Evolutionary conservation across 192 early-diverging fungal genomes (phyloP).

Genomic region (Backusella circina): DNA sequence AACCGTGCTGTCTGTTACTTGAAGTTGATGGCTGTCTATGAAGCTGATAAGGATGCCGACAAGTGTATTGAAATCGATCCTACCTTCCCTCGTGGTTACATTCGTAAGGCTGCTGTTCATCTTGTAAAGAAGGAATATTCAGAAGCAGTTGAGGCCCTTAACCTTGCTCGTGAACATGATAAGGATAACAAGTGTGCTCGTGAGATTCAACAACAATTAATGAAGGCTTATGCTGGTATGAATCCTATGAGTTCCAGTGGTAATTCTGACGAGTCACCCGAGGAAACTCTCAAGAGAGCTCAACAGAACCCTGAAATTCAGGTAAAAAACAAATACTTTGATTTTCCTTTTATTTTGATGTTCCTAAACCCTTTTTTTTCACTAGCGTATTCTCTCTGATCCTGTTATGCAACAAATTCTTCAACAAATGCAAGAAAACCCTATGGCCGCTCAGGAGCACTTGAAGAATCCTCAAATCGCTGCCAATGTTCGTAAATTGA

Average conservation of each 20-base stretch:
- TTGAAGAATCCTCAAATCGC: slow-evolving; percentile 94
- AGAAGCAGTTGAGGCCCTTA: slow-evolving; percentile 78
- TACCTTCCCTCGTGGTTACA: slow-evolving; percentile 90
- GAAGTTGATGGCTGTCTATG: slow-evolving; percentile 90
- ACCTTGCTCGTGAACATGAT: slow-evolving; percentile 76
- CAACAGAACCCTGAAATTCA: slow-evolving; percentile 90
- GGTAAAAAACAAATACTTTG: neutral
- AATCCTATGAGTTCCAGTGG: slow-evolving; percentile 48
- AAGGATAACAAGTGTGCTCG: slow-evolving; percentile 75
- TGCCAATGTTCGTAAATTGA: slow-evolving; percentile 91
- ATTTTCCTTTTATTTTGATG: neutral
- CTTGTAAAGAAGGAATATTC: slow-evolving; percentile 86
- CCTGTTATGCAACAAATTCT: slow-evolving; percentile 97
- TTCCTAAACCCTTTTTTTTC: neutral
- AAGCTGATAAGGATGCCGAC: slow-evolving; percentile 96
- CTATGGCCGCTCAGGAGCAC: slow-evolving; percentile 88
- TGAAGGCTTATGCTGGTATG: slow-evolving; percentile 80
- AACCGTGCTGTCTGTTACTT: slow-evolving; percentile 96
- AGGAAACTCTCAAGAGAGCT: slow-evolving; percentile 83
- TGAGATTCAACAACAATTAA: slow-evolving; percentile 82
- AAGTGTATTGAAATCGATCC: slow-evolving; percentile 82
- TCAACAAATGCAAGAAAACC: slow-evolving; percentile 96
- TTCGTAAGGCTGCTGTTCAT: slow-evolving; percentile 91
- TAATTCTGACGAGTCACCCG: slow-evolving; percentile 50
- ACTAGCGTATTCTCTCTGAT: slow-evolving; percentile 76